Evolutionary conservation across 1,284 basidiomycete genomes (phyloP).

Genomic region (Termitomyces sp.): DNA sequence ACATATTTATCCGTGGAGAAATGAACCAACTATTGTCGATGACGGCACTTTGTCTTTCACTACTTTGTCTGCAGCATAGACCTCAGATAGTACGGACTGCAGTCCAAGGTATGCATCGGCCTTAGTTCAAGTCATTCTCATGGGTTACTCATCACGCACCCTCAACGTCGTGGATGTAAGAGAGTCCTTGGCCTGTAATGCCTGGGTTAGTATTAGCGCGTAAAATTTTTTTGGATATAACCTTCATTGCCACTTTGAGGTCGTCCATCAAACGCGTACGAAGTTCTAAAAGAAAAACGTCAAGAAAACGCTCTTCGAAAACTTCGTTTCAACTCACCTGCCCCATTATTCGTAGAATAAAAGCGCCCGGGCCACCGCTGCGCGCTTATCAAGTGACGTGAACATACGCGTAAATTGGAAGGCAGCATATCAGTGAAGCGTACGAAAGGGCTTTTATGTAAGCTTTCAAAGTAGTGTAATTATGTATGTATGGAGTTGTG

Average conservation of each 20-base stretch:
- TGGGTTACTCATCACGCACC: slow-evolving; percentile 33
- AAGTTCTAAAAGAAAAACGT: slow-evolving; percentile 30
- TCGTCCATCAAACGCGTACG: slow-evolving; percentile 39
- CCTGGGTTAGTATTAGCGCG: neutral
- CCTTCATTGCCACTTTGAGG: slow-evolving; percentile 63
- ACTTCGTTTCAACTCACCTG: slow-evolving; percentile 2
- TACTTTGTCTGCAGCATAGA: slow-evolving; percentile 62
- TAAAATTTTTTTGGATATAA: slow-evolving; percentile 17
- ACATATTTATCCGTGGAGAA: neutral
- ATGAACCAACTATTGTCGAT: slow-evolving; percentile 34
- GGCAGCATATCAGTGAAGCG: slow-evolving; percentile 2
- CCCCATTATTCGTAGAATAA: slow-evolving; percentile 5
- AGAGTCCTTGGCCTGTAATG: slow-evolving; percentile 45
- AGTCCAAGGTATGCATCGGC: neutral
- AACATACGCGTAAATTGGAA: slow-evolving; percentile 1
- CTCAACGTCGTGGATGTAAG: slow-evolving; percentile 54
- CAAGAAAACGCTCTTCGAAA: neutral
- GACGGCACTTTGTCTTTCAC: slow-evolving; percentile 37
- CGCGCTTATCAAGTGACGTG: neutral
- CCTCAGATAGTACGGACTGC: slow-evolving; percentile 65
- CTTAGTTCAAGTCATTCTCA: neutral
- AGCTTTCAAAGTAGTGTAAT: neutral
- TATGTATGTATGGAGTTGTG: too few species aligned
- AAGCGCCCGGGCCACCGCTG: slow-evolving; percentile 3
- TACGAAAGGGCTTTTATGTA: neutral